Evolutionary conservation across 2,329 filamentous ascomycete species (phyloP), one percentile per base, ranked within the genome.

Genomic region (Sclerotinia borealis): DNA sequence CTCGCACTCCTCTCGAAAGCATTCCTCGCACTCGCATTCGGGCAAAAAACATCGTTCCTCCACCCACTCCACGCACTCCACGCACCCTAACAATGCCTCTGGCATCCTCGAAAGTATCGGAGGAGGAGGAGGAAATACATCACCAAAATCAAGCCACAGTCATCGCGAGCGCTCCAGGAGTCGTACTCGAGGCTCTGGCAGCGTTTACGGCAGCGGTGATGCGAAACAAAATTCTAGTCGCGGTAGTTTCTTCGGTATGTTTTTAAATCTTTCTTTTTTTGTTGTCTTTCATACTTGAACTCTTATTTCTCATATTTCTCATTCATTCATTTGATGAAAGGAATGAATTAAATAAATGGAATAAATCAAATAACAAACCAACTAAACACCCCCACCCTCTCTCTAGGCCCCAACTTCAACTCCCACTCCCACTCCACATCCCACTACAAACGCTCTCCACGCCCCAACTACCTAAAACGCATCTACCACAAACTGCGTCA

Each of bases 371-470:
- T 15, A 10, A 36, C 6, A 10, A 49, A 29, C 48, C 45, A 56
- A 56, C 60, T 49, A 43, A n/a, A 41, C 31, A 34, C 54, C 50
- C 55, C 37, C 39, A n/a, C n/a, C n/a, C n/a, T n/a, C n/a, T n/a
- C 6, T 9, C 22, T 36, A 54, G 22, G 37, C 36, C 27, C 34
- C 37, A 55, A 58, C 25, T 41, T 15, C 27, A 52, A 45, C 50
- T 37, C 5, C 47, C 52, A 65, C 63, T 29, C 62, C 39, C 60
- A 62, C 47, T 68, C 70, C 39, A 68, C 69, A 27, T 85, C 83
- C 13, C 86, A 90, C 74, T 93, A 92, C 78, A 91, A 91, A 74
- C 90, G 91, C 72, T 90, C 90, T 22, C 91, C 93, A 2, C 89
- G 93, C 69, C 82, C 85, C 65, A 89, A 87, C 72, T 96, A 96